Evolutionary conservation across 257 asterid genomes (phyloP).

Genomic region (Fraxinus americana): DNA sequence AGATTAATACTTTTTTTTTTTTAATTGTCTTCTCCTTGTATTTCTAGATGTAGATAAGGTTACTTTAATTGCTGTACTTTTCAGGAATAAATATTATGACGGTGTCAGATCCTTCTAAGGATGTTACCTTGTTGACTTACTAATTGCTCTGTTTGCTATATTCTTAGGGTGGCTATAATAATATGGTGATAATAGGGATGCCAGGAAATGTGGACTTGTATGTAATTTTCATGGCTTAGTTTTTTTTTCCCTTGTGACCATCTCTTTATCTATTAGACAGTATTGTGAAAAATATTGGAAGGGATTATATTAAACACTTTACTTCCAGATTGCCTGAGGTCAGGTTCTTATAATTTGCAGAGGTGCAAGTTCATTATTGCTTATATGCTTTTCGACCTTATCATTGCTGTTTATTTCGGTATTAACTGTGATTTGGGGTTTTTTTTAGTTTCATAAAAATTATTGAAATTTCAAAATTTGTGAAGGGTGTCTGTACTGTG

Average conservation of each 20-base stretch:
- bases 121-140: not conserved
- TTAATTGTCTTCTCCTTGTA: not conserved
- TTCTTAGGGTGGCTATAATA: not conserved
- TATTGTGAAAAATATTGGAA: too few species aligned
- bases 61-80: not conserved
- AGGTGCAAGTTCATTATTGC: too few species aligned
- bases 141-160: not conserved
- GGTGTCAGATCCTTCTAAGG: not conserved
- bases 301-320: too few species aligned
- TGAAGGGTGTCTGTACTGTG: too few species aligned
- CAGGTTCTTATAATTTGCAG: too few species aligned
- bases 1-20: not conserved
- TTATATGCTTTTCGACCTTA: too few species aligned
- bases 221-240: conserved; percentile 18
- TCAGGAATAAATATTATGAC: not conserved
- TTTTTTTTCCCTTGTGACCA: not conserved
- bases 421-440: too few species aligned
- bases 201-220: not conserved
- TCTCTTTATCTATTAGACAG: too few species aligned
- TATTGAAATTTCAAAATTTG: too few species aligned
- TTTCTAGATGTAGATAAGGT: not conserved
- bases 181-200: not conserved
- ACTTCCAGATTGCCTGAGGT: too few species aligned
- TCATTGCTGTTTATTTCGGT: too few species aligned
- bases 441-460: too few species aligned